Base-by-base conservation (phyloP, 768 basidiomycete genomes). In the Leucosporidium yakuticum region DNA sequence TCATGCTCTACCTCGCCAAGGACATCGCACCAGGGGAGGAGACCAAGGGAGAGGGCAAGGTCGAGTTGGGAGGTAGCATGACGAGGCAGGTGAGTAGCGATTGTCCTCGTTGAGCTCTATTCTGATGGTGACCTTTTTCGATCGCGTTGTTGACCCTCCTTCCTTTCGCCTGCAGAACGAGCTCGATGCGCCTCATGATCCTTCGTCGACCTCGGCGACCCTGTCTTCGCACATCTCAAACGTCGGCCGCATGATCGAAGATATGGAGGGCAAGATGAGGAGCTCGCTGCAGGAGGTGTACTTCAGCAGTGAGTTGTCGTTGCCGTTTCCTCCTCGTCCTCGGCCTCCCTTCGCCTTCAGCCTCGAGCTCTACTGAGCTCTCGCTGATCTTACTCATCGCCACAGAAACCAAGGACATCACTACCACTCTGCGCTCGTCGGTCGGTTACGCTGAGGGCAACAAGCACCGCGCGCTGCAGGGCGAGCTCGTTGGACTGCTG, bases 251-350 rank as follows among this genome's bases (percentile, higher is more conserved):
- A 88, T 97, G 87, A 87, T 99, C 70, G 96, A 99, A 79, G 96
- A 98, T 71, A 94, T 95, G 91, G 96, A 99, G 80, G 91, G 94
- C 78, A 98, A 98, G 82, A 93, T 98, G 91, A 85, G 96, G 49
- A 96, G 96, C 79, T 81, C 92, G 64, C 82, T 99, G 58, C 89
- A 91, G 79, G 76, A 78, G 63, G 74, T 77, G 15, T 76, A 75
- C 70, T 74, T 77, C 19, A 68, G 67, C 15, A 74, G 74, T 70
- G 36, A n/a, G 70, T 57, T 27, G 4, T 17, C n/a, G 23, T 5
- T 20, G 25, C 53, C 66, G 54, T 51, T 25, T 31, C 58, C 32
- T 49, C n/a, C 12, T 39, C 58, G 17, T 50, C 20, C n/a, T 34
- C 47, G 44, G 11, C 32, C 39, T 17, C 31, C 25, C 9, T 47